phyloP scores from a whole-genome alignment of 495 filamentous ascomycete genomes.

The Aspergillus indologenus region DNA sequence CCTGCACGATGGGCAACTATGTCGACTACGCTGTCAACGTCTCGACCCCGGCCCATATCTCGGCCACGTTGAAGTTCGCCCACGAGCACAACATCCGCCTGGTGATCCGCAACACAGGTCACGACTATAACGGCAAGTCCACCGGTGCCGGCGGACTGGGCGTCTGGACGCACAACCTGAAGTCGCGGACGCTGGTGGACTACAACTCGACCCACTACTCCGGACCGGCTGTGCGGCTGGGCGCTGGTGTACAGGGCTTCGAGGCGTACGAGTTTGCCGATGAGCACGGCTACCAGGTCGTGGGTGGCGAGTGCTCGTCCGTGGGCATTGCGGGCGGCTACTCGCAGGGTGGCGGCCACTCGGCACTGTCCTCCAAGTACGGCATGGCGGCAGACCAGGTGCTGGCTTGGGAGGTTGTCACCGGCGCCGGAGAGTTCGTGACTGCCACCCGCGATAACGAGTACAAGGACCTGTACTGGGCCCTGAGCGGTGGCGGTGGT shows the following conservation, averaged over 20 bases:
- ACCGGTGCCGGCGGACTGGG: constrained; percentile 53
- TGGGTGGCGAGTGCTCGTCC: constrained; percentile 32
- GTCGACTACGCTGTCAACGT: constrained; percentile 50
- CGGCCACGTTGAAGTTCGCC: constrained; percentile 36
- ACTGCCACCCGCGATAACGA: constrained; percentile 51
- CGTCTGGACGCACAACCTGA: constrained; percentile 58
- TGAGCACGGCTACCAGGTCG: constrained; percentile 16
- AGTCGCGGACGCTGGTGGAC: constrained; percentile 33
- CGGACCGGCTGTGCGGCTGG: constrained; percentile 51
- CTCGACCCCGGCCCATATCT: constrained; percentile 27
- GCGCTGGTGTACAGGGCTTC: constrained; percentile 49
- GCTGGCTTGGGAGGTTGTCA: constrained; percentile 61
- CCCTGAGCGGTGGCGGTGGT: constrained; percentile 63
- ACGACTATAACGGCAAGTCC: constrained; percentile 54
- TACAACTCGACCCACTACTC: constrained; percentile 38
- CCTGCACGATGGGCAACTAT: constrained; percentile 59
- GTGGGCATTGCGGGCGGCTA: constrained; percentile 53
- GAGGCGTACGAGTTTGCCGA: constrained; percentile 47
- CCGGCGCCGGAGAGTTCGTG: constrained; percentile 45
- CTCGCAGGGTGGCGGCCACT: constrained; percentile 60
- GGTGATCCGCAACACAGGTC: constrained; percentile 64
- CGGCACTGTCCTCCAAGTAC: constrained; percentile 44
- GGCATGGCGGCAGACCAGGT: constrained; percentile 64
- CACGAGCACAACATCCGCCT: constrained; percentile 56
- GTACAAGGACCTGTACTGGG: constrained; percentile 65